Evolutionary conservation across 2,329 filamentous ascomycete species (phyloP), one percentile per base, ranked within the genome.

Genomic region (Mycosphaerella sp.): DNA sequence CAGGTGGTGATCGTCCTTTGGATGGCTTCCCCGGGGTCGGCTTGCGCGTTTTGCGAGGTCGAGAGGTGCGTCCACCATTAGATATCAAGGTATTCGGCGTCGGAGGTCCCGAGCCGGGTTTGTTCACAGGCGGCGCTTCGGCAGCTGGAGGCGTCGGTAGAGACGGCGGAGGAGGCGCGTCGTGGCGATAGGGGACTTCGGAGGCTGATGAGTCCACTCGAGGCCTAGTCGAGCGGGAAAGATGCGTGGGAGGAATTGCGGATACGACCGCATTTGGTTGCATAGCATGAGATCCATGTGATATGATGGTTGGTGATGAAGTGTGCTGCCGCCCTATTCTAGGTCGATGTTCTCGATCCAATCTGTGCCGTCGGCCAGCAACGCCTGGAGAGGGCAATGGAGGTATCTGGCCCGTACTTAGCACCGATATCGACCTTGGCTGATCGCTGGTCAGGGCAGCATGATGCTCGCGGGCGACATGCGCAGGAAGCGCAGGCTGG

Each of bases 311-410:
- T 1, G 91, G 90, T 2, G 89, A 95, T 23, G 87, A 84, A 0
- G 91, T 95, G 65, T 89, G 84, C 65, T 88, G 84, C 52, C 88
- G 80, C 41, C 76, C 77, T 53, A 85, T 76, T 59, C 83, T 80
- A 7, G 85, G 84, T 48, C 83, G 75, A 46, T 67, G 63, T 41
- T 66, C 58, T 40, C 58, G 44, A 6, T 62, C 60, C 9, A 56
- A 46, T 6, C 63, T 61, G 26, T 67, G 62, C 29, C 64, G 56
- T 29, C 66, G 63, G 12, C 52, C 82, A 77, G 78, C 77, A 55
- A 78, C 80, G n/a, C 89, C 88, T 1, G 91, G 91, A 0, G 91
- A 95, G 0, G 91, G 89, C 44, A 96, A 76, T 17, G 83, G 77
- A 6, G 91, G 87, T 6, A 92, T 75, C 65, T 93, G 87, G 14